Evolutionary conservation across 1,284 basidiomycete species (phyloP), one percentile per base, ranked within the genome.

Genomic region (Heterobasidion irregulare): DNA sequence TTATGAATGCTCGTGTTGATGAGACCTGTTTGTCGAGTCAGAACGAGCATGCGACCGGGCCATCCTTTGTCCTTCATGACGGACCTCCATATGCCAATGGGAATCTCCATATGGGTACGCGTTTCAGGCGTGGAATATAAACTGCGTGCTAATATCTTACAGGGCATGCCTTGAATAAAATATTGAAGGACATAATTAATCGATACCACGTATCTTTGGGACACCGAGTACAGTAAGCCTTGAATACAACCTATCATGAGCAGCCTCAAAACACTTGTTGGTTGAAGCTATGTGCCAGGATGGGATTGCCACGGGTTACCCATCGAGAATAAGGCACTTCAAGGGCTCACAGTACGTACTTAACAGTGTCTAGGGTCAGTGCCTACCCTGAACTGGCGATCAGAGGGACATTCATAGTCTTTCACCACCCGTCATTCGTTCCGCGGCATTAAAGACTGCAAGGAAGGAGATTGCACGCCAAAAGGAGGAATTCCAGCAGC

Each of bases 241-340:
- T 34, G 0, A 59, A 45, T 51, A 58, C 49, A 46, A 19, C 41
- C 54, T 48, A 36, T 15, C 43, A 43, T 53, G 8, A 50, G 19
- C 18, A 47, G 38, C 32, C 57, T 47, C 46, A 16, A 2, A 10
- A 10, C 46, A 47, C 9, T 16, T 7, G 46, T 56, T 56, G 26
- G 48, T 34, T n/a, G 0, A 57, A 97, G 94, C 64, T 98, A 94
- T 70, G 72, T 90, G 43, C 96, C 97, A 33, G 97, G 97, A 5
- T 99, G 94, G 94, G 97, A 99, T 67, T 99, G 96, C 65, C 97
- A 99, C 65, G 97, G 97, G 2, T 80, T 99, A 15, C 97, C 97
- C 0, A 98, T 99, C 60, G 94, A 97, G 69, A 91, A 93, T 63
- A 97, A 96, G 67, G 90, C 94, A 0, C 72, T 98, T 35, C 76